Base-by-base conservation (phyloP, 768 basidiomycete species). In the Calvatia gigantea region DNA sequence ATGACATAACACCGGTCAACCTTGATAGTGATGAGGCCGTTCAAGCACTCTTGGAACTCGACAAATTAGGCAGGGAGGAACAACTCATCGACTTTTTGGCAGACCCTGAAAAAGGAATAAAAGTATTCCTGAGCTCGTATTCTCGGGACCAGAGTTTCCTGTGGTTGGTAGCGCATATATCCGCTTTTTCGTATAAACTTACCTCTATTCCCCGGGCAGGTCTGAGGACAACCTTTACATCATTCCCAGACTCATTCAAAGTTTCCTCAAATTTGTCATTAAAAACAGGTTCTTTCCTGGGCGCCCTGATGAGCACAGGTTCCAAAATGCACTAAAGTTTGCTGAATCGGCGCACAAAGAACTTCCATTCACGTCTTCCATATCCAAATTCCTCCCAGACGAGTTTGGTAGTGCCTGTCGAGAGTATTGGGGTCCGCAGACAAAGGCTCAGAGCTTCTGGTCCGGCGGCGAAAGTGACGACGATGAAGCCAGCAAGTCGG, bases 61-160 rank as follows among this genome's bases (percentile, higher is more conserved):
- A 68, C 48, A 69, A 68, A 31, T 69, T 69, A 2, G 49, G 64
- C 9, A 71, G 70, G 45, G 79, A 76, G 25, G 77, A 79, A 21
- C 69, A 69, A 23, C 65, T 81, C 54, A 60, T 72, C 1, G 63
- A 66, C 9, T 89, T 89, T 65, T 67, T 89, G 48, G 65, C 74
- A 44, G 75, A 88, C 52, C 83, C 86, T 1, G 84, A 81, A 62
- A 62, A 61, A 3, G 65, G 70, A 23, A 65, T 82, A 32, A 77
- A 73, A 50, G 71, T 85, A 15, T 89, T 86, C 66, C 71, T 89
- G 52, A 85, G 85, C 0, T 83, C 83, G 4, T 78, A 78, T 57
- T 86, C 83, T 74, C 74, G 78, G 23, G 79, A 83, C 57, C 78
- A 80, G 48, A 87, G 87, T 32, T 70, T 87, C 50, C 73, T 79